Evolutionary conservation across 352 stramenopile species (phyloP).

Genomic region (Phytophthora litchii): DNA sequence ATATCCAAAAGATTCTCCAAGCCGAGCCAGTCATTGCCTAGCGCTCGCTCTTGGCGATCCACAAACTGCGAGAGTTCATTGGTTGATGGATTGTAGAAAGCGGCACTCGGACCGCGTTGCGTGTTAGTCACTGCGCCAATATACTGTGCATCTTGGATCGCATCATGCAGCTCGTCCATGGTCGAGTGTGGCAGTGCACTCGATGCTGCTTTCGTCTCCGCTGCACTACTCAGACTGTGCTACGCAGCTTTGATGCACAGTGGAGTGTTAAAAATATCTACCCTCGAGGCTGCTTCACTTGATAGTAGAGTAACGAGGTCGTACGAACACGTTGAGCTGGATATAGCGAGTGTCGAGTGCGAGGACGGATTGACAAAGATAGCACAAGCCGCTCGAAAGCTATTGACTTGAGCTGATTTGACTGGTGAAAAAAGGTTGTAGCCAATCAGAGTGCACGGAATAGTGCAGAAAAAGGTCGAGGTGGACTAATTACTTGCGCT

Average conservation of each 20-base stretch:
- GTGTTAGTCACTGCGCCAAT: slow-evolving; percentile 84
- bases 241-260: neutral
- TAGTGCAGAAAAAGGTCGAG: too few relatives aligned
- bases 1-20: slow-evolving; percentile 80
- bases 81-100: slow-evolving; percentile 74
- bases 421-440: neutral
- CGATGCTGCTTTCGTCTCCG: too few relatives aligned
- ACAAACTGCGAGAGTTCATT: slow-evolving; percentile 72
- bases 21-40: slow-evolving; percentile 61
- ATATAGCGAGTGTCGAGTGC: slow-evolving; percentile 32
- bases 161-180: slow-evolving; percentile 91
- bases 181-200: too few relatives aligned
- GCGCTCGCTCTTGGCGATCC: slow-evolving; percentile 55
- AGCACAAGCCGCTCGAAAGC: slow-evolving; percentile 21
- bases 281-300: slow-evolving; percentile 11
- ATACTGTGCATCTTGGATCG: slow-evolving; percentile 90
- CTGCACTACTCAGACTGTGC: slow-evolving; percentile 13
- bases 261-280: slow-evolving; percentile 11
- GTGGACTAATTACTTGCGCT: too few relatives aligned
- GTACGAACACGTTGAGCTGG: slow-evolving; percentile 4
- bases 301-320: slow-evolving; percentile 1
- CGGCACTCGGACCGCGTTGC: slow-evolving; percentile 65
- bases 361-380: slow-evolving; percentile 20
- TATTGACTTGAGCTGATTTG: slow-evolving; percentile 10
- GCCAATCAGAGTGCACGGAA: too few relatives aligned